Conservation (phyloP, 192 early-diverging fungal species). For the Entophlyctis luteolus region DNA sequence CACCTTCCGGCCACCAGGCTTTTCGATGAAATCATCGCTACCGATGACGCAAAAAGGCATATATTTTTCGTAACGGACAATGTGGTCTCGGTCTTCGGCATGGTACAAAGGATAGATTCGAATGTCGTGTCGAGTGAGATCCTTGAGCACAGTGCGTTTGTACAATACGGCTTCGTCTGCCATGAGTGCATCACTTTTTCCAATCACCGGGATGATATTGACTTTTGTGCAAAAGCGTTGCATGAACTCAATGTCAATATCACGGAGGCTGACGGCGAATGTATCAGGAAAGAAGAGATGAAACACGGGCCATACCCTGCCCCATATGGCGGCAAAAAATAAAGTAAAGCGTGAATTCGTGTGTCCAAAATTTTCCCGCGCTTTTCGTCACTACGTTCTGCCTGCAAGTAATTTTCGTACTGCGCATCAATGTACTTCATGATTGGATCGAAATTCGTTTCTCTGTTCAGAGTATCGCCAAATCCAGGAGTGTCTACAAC, state of each 20-base stretch:
- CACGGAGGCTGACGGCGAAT: constrained; percentile 23
- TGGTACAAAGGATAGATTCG: constrained; percentile 61
- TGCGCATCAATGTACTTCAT: constrained; percentile 88
- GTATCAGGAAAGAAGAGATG: background rate
- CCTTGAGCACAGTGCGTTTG: constrained; percentile 72
- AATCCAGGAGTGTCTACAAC: constrained; percentile 98
- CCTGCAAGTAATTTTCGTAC: constrained; percentile 81
- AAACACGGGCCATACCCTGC: constrained; percentile 40
- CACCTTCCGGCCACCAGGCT: constrained; percentile 73
- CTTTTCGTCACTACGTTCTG: constrained; percentile 63
- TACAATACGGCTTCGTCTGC: constrained; percentile 76
- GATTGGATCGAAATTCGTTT: constrained; percentile 80
- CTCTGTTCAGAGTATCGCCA: constrained; percentile 94
- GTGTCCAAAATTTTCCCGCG: constrained; percentile 77
- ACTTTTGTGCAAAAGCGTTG: constrained; percentile 76
- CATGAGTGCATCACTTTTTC: constrained; percentile 81
- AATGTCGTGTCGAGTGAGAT: constrained; percentile 59
- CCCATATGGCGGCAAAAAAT: constrained; percentile 92
- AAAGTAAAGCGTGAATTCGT: constrained; percentile 89
- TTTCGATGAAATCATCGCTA: constrained; percentile 77
- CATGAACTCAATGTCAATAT: constrained; percentile 82
- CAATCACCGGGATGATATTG: constrained; percentile 90
- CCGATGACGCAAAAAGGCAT: constrained; percentile 95
- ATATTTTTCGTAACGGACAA: constrained; percentile 47
- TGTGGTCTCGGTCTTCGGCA: constrained; percentile 60